phyloP scores from a whole-genome alignment of 78 protist species.

The Diacronema lutheri region DNA sequence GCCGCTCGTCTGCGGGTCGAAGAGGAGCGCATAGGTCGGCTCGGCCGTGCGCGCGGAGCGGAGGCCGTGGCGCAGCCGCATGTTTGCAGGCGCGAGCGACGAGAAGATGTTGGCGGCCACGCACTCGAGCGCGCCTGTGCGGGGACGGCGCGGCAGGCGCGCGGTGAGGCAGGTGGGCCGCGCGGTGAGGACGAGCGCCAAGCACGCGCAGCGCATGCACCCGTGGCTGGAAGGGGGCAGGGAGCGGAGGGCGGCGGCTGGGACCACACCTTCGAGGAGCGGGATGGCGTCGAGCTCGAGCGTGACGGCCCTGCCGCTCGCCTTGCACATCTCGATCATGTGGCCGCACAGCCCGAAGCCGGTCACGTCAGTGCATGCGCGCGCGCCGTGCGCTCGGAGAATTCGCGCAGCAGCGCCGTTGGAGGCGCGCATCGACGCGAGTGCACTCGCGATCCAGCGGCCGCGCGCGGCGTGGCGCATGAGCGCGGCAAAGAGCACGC shows the following conservation, averaged over 20 bases:
- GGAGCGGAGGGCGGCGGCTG: too few species aligned
- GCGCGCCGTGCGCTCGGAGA: neutral
- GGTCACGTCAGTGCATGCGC: conserved; percentile 49
- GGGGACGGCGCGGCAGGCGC: too few species aligned
- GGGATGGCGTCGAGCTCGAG: neutral
- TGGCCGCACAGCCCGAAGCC: conserved; percentile 61
- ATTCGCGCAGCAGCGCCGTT: conserved; percentile 24
- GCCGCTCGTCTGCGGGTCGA: conserved; percentile 40
- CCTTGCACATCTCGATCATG: conserved; percentile 31
- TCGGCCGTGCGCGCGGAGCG: neutral
- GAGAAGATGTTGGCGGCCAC: neutral
- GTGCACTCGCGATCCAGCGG: neutral
- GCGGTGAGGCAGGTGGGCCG: too few species aligned
- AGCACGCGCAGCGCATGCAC: too few species aligned
- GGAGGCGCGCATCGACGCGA: neutral
- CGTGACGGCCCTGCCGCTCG: neutral
- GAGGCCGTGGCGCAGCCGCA: conserved; percentile 24
- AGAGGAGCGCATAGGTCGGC: conserved; percentile 2
- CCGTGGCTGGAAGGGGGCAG: too few species aligned
- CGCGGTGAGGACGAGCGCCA: too few species aligned
- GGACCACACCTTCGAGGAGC: neutral
- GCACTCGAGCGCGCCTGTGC: conserved; percentile 7
- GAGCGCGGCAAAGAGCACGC: conserved; percentile 36
- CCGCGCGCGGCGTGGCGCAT: conserved; percentile 25
- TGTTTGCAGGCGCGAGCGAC: conserved; percentile 23